Conservation (phyloP, 1,284 basidiomycete species). For the Psilocybe mexicana region DNA sequence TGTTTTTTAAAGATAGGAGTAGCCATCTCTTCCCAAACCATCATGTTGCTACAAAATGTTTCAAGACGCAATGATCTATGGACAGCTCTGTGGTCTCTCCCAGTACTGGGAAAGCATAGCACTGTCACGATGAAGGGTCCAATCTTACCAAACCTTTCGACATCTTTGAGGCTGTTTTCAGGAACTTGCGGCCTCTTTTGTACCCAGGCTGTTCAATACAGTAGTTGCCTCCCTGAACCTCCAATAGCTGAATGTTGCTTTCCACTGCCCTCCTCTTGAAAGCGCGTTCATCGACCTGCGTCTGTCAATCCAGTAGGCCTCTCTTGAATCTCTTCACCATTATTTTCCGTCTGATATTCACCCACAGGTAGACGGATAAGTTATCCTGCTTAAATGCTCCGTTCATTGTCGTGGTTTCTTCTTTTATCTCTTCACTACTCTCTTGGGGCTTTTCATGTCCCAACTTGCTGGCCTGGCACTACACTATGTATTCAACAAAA, state of each 20-base stretch:
- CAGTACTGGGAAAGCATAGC: background rate
- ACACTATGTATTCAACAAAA: background rate
- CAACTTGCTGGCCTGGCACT: background rate
- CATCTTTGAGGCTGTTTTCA: background rate
- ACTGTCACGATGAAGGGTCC: background rate
- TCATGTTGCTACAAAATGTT: no score
- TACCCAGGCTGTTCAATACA: background rate
- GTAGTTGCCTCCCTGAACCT: background rate
- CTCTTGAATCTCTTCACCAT: background rate
- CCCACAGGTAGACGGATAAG: background rate
- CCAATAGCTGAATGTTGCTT: background rate
- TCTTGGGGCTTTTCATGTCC: background rate
- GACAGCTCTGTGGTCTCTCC: background rate
- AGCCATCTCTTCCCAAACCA: no score
- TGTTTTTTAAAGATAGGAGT: no score
- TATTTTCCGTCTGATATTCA: background rate
- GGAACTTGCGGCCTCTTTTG: background rate
- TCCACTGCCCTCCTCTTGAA: background rate
- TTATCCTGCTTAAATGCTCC: background rate
- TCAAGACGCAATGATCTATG: no score
- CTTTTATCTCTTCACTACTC: background rate
- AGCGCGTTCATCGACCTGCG: background rate
- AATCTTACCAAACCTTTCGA: background rate
- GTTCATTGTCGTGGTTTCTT: background rate
- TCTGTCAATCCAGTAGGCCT: background rate